Conservation (phyloP, 805 yeast species). For the Cyberlindnera mississippiensis region DNA sequence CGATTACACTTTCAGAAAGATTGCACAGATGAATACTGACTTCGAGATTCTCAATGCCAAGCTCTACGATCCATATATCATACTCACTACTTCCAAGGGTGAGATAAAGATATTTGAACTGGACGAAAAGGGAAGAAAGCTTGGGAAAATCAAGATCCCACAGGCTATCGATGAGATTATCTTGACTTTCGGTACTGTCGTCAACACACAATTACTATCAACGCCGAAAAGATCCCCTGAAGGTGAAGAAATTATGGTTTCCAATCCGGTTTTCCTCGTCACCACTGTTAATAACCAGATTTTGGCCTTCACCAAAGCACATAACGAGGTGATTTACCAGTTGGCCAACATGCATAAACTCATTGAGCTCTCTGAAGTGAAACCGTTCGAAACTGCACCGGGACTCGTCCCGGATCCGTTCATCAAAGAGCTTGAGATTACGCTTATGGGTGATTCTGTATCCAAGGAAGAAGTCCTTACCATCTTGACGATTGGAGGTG, state of each 20-base stretch:
- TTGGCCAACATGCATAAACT: conserved; percentile 35
- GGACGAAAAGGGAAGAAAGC: conserved; percentile 33
- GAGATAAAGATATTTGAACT: conserved; percentile 58
- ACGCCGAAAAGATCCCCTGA: conserved; percentile 28
- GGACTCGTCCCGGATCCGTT: conserved; percentile 63
- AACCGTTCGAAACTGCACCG: conserved; percentile 31
- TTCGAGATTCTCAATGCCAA: conserved; percentile 63
- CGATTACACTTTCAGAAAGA: conserved; percentile 54
- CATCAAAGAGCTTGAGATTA: conserved; percentile 62
- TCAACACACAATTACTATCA: conserved; percentile 45
- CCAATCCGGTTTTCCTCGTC: conserved; percentile 48
- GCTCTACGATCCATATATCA: conserved; percentile 57
- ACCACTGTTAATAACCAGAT: conserved; percentile 77
- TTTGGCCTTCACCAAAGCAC: conserved; percentile 56
- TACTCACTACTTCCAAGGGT: conserved; percentile 65
- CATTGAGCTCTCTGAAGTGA: conserved; percentile 36
- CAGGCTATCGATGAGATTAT: conserved; percentile 41
- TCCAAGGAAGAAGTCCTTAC: conserved; percentile 60
- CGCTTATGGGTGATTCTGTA: conserved; percentile 57
- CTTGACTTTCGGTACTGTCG: conserved; percentile 65
- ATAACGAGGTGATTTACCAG: conserved; percentile 37
- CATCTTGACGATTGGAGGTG: conserved; percentile 78
- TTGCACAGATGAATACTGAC: conserved; percentile 48
- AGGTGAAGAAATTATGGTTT: conserved; percentile 23
- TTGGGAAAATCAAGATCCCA: conserved; percentile 35